These are phyloP conservation scores for Meyerozyma athensensis DNA, from an alignment of 1,139 yeast genomes.

Conservation along the genomic window DNA sequence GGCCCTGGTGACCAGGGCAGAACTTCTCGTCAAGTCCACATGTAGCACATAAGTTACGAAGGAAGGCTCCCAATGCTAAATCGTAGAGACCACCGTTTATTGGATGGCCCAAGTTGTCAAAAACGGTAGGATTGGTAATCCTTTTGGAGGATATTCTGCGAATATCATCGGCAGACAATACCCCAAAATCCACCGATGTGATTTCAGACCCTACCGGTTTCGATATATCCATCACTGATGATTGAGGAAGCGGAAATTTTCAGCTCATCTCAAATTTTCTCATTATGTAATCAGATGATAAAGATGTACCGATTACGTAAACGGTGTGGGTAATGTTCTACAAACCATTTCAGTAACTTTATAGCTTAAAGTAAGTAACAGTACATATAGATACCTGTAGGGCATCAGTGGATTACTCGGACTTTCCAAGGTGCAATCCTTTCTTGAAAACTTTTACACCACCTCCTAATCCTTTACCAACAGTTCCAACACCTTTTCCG, in stretches of 20 bases:
- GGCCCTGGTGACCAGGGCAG: slow-evolving; percentile 99
- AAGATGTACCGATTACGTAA: neutral
- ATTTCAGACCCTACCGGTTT: slow-evolving; percentile 95
- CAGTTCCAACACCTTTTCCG: slow-evolving; percentile 39
- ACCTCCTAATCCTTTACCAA: slow-evolving; percentile 36
- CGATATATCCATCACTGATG: slow-evolving; percentile 74
- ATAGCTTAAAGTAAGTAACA: too few relatives aligned
- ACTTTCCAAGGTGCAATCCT: slow-evolving; percentile 30
- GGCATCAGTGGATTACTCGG: neutral
- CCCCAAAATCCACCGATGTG: slow-evolving; percentile 86
- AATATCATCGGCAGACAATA: slow-evolving; percentile 77
- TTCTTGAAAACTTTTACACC: slow-evolving; percentile 35
- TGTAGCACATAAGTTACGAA: slow-evolving; percentile 83
- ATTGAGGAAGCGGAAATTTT: slow-evolving; percentile 1
- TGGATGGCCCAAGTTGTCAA: slow-evolving; percentile 95
- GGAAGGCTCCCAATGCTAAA: slow-evolving; percentile 88
- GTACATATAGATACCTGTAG: neutral
- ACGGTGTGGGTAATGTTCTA: neutral
- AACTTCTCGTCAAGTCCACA: slow-evolving; percentile 93
- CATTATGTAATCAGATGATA: slow-evolving; percentile 1
- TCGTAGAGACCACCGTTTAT: slow-evolving; percentile 92
- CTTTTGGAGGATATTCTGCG: slow-evolving; percentile 87
- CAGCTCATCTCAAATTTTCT: slow-evolving; percentile 3
- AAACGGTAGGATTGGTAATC: slow-evolving; percentile 89
- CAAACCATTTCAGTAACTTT: neutral